Evolutionary conservation across 2,329 filamentous ascomycete genomes (phyloP).

Genomic region (Acarospora socialis): DNA sequence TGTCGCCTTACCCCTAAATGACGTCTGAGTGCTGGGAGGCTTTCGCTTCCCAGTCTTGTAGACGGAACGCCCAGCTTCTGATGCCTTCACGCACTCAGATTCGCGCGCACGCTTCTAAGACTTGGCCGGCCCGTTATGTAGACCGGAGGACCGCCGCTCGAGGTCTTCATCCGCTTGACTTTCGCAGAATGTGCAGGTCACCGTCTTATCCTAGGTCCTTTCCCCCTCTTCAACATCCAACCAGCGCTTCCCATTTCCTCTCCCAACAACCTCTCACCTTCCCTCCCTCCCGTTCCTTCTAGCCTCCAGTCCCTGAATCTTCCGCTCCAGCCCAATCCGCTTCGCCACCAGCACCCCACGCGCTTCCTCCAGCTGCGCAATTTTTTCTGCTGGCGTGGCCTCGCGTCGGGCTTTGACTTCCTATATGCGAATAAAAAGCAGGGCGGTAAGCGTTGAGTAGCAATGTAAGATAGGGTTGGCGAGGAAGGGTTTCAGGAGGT

Average conservation of each 20-base stretch:
- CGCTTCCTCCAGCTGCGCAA: conserved; percentile 37
- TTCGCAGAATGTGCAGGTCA: too few relatives aligned
- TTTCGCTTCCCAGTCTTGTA: too few relatives aligned
- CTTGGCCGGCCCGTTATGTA: too few relatives aligned
- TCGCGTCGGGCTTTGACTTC: conserved; percentile 33
- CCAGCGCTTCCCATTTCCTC: conserved; percentile 24
- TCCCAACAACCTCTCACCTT: conserved; percentile 15
- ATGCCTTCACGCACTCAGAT: too few relatives aligned
- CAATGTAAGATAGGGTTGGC: not conserved
- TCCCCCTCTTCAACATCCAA: too few relatives aligned
- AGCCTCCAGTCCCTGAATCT: conserved; percentile 37
- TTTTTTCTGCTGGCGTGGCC: conserved; percentile 38
- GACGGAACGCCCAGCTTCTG: too few relatives aligned
- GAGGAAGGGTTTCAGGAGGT: not conserved
- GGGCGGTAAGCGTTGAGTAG: conserved; percentile 4
- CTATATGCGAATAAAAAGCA: conserved; percentile 18
- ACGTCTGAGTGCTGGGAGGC: too few relatives aligned
- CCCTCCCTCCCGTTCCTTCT: conserved; percentile 18
- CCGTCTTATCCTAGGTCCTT: too few relatives aligned
- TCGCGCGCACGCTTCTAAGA: too few relatives aligned
- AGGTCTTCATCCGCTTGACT: too few relatives aligned
- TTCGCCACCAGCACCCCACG: conserved; percentile 37
- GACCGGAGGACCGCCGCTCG: too few relatives aligned
- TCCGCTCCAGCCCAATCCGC: conserved; percentile 40
- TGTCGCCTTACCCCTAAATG: too few relatives aligned